Conservation (phyloP, 1,139 yeast genomes). For the Yamadazyma conglobata region DNA sequence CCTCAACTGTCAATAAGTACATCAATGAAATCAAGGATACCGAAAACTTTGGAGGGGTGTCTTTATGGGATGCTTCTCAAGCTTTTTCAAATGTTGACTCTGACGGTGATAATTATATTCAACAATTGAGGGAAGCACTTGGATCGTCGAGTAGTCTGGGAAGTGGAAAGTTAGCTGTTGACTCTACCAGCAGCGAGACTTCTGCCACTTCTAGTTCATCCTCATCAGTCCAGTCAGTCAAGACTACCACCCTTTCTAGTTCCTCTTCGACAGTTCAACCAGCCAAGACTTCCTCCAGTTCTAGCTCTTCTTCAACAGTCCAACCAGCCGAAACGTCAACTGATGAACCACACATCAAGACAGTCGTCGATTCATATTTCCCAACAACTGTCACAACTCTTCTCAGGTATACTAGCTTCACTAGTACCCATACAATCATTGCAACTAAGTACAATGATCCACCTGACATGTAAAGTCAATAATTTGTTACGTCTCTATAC, state of each 20-base stretch:
- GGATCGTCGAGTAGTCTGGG: slow-evolving; percentile 4
- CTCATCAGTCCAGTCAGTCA: slow-evolving; percentile 9
- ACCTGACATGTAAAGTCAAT: too few species aligned
- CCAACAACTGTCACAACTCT: slow-evolving; percentile 16
- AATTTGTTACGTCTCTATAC: too few species aligned
- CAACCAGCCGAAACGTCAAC: slow-evolving; percentile 11
- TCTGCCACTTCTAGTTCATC: slow-evolving; percentile 10
- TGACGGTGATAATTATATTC: slow-evolving; percentile 42
- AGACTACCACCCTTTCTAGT: slow-evolving; percentile 7
- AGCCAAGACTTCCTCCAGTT: slow-evolving; percentile 9
- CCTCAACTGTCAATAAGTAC: slow-evolving; percentile 18
- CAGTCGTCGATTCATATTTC: slow-evolving; percentile 11
- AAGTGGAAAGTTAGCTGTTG: slow-evolving; percentile 7
- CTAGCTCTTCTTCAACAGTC: slow-evolving; percentile 7
- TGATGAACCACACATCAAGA: slow-evolving; percentile 8
- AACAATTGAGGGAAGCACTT: slow-evolving; percentile 23
- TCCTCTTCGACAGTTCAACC: slow-evolving; percentile 8
- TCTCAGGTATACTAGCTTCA: slow-evolving; percentile 11
- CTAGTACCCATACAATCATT: slow-evolving; percentile 13
- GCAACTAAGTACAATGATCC: slow-evolving; percentile 15
- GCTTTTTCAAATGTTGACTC: slow-evolving; percentile 55
- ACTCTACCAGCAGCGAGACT: slow-evolving; percentile 3
- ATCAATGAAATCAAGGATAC: slow-evolving; percentile 37
- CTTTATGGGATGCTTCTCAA: slow-evolving; percentile 91
- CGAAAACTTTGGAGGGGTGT: slow-evolving; percentile 73